Percentiles rank a stretch among this genome's conserved stretches.
Evolutionary conservation across 2,329 filamentous ascomycete species (phyloP).

Genomic region (Fusarium mangiferae): DNA sequence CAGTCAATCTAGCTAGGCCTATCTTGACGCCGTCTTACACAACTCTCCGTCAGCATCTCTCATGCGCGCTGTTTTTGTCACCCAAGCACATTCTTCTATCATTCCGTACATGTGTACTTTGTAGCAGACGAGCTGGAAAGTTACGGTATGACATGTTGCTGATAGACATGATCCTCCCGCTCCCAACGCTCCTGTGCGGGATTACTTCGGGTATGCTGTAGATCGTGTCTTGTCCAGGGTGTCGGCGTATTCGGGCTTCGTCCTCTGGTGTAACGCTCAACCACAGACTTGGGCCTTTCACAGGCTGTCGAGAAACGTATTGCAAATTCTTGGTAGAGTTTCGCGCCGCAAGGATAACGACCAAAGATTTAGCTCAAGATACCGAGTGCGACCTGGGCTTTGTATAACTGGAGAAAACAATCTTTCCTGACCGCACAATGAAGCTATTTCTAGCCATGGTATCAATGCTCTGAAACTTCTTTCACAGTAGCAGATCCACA

Average conservation of each 20-base stretch:
- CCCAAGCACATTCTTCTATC: neutral
- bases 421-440: constrained; percentile 1
- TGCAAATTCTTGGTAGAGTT: neutral
- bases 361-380: neutral
- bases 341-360: constrained; percentile 16
- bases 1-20: constrained; percentile 11
- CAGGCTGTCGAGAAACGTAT: constrained; percentile 17
- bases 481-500: neutral
- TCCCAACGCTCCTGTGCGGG: neutral
- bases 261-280: constrained; percentile 17
- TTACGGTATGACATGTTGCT: neutral
- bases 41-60: constrained; percentile 5
- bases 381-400: neutral
- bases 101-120: neutral
- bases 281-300: constrained; percentile 24
- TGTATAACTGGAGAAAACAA: neutral
- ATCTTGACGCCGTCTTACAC: constrained; percentile 20
- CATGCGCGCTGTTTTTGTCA: neutral
- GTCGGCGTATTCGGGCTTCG: constrained; percentile 16
- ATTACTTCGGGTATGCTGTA: constrained; percentile 23
- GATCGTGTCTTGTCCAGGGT: constrained; percentile 14
- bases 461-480: neutral
- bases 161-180: constrained; percentile 19
- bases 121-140: neutral
- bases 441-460: constrained; percentile 1